A percentile compares a stretch with the other conserved stretches of the same genome.
Conservation (phyloP, 768 basidiomycete species). For the Myochromella boudieri region DNA sequence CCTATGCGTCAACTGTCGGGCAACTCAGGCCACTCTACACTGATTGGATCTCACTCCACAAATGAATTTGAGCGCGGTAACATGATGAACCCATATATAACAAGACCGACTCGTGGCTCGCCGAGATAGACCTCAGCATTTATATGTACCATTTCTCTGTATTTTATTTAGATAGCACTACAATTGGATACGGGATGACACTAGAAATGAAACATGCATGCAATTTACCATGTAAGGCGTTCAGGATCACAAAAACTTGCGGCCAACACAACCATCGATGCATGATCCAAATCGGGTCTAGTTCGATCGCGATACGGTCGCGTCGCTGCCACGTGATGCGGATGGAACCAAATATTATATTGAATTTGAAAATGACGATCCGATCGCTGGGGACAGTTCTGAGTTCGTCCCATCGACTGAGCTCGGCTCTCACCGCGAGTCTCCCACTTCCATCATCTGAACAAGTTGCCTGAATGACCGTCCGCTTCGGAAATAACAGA, state of each 20-base stretch:
- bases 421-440: too few relatives aligned
- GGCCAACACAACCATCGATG: too few relatives aligned
- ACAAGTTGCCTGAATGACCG: conserved; percentile 56
- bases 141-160: conserved; percentile 6
- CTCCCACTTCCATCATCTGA: too few relatives aligned
- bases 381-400: too few relatives aligned
- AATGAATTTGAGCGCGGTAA: conserved; percentile 40
- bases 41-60: conserved; percentile 28
- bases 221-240: too few relatives aligned
- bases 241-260: too few relatives aligned
- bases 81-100: conserved; percentile 40
- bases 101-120: conserved; percentile 19
- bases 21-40: conserved; percentile 32
- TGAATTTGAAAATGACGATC: too few relatives aligned
- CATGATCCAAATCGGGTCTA: too few relatives aligned
- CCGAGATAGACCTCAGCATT: conserved; percentile 14
- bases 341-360: too few relatives aligned
- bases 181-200: not conserved
- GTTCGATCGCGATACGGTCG: too few relatives aligned
- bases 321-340: too few relatives aligned
- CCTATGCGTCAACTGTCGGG: conserved; percentile 29
- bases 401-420: too few relatives aligned
- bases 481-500: conserved; percentile 59
- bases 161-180: conserved; percentile 1
- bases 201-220: not conserved